Percentiles rank a stretch among this genome's conserved stretches.
Evolutionary conservation across 2,329 filamentous ascomycete species (phyloP).

Genomic region (Eutypella sp.): DNA sequence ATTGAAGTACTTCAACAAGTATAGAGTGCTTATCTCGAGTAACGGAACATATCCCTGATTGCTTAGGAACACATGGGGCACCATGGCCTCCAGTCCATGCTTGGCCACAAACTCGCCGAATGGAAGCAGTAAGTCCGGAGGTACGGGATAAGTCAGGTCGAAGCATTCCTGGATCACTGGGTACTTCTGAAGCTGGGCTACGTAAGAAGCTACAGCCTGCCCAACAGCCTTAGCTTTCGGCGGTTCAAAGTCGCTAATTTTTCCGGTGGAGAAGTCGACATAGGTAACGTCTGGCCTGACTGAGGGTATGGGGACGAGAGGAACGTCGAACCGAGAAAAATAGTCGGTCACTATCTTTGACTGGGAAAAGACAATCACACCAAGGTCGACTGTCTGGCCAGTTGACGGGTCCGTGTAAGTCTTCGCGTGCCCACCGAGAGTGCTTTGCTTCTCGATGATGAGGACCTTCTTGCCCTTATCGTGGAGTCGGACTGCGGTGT

Average conservation of each 20-base stretch:
- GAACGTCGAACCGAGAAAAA: conserved; percentile 3
- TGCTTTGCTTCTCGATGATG: conserved; percentile 29
- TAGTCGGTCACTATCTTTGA: conserved; percentile 4
- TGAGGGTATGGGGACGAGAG: background rate
- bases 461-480: conserved; percentile 27
- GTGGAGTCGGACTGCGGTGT: conserved; percentile 26
- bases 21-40: conserved; percentile 11
- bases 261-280: conserved; percentile 6
- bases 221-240: background rate
- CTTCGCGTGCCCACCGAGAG: conserved; percentile 21
- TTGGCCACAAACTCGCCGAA: conserved; percentile 13
- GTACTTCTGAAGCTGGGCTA: conserved; percentile 5
- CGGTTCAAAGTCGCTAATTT: background rate
- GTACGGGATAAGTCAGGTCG: conserved; percentile 10
- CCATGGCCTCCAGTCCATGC: conserved; percentile 7
- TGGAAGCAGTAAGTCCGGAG: conserved; percentile 9
- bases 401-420: conserved; percentile 8
- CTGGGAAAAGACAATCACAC: conserved; percentile 3
- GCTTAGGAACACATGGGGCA: background rate
- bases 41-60: conserved; percentile 7
- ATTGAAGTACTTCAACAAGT: conserved; percentile 13
- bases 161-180: conserved; percentile 6
- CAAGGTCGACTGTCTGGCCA: conserved; percentile 1
- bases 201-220: background rate
- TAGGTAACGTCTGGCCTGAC: background rate